Evolutionary conservation across 352 stramenopile genomes (phyloP).

Genomic region (Discostella stelligera): DNA sequence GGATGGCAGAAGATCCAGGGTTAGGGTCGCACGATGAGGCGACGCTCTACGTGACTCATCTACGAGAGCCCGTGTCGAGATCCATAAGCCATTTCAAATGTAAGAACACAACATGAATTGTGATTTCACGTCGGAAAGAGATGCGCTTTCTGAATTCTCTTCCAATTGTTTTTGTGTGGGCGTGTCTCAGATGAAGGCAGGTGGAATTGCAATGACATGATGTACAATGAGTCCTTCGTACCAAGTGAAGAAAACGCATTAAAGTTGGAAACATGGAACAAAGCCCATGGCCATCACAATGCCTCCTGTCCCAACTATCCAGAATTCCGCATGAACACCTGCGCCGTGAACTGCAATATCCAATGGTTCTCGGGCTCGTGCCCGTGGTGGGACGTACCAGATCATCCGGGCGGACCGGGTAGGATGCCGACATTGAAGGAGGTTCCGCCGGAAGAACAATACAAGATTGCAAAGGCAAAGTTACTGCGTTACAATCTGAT

Average conservation of each 20-base stretch:
- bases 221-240: not conserved
- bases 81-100: slow-evolving; percentile 43
- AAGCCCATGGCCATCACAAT: slow-evolving; percentile 20
- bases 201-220: slow-evolving; percentile 29
- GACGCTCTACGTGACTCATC: slow-evolving; percentile 52
- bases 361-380: slow-evolving; percentile 44
- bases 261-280: slow-evolving; percentile 38
- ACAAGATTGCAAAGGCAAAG: slow-evolving; percentile 26
- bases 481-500: slow-evolving; percentile 46
- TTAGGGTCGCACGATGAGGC: slow-evolving; percentile 12
- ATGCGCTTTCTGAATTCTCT: not conserved
- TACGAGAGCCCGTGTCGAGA: slow-evolving; percentile 34
- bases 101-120: not conserved
- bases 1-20: slow-evolving; percentile 22
- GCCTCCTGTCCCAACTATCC: not conserved
- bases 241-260: slow-evolving; percentile 38
- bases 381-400: not conserved
- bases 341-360: slow-evolving; percentile 48
- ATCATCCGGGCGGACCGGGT: slow-evolving; percentile 4
- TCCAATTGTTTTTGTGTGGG: not conserved
- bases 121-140: not conserved
- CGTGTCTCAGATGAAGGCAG: slow-evolving; percentile 18
- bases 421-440: not conserved
- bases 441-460: slow-evolving; percentile 22
- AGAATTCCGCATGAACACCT: slow-evolving; percentile 22